These are phyloP conservation scores for Entophlyctis helioformis DNA, from an alignment of 192 early-diverging fungal genomes.

Conservation along the genomic window DNA sequence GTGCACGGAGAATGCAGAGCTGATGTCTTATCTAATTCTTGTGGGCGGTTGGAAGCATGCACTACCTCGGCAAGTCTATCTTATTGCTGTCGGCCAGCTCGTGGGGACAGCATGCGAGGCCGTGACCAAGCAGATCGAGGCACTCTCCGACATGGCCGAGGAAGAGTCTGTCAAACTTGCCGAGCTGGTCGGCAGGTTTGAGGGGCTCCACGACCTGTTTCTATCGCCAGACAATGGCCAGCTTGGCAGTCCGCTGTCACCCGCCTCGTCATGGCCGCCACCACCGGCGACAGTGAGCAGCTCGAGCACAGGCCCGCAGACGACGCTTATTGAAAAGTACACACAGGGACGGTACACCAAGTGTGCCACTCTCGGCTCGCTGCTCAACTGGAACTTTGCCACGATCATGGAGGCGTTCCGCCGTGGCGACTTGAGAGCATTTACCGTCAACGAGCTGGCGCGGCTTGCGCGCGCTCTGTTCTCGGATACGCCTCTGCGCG, in stretches of 20 bases:
- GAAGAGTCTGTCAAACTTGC: constrained; percentile 23
- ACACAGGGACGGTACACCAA: constrained; percentile 4
- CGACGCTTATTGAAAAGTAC: no score
- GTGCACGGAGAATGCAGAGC: neutral
- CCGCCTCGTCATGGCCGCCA: no score
- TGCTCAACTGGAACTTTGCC: constrained; percentile 23
- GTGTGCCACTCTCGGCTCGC: neutral
- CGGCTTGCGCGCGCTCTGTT: constrained; percentile 31
- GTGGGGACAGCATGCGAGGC: constrained; percentile 6
- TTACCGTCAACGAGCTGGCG: constrained; percentile 16
- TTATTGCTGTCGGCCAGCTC: constrained; percentile 6
- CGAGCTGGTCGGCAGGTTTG: constrained; percentile 6
- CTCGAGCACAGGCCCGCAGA: no score
- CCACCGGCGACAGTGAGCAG: no score
- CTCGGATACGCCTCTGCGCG: constrained; percentile 30
- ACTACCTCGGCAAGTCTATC: constrained; percentile 5
- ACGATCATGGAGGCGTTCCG: constrained; percentile 26
- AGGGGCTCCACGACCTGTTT: no score
- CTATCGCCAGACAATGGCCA: neutral
- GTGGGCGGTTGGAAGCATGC: constrained; percentile 1
- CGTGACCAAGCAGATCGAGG: constrained; percentile 8
- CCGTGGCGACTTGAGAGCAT: constrained; percentile 13
- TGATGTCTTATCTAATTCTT: neutral
- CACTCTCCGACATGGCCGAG: constrained; percentile 25
- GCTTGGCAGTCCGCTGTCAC: no score